Conservation (phyloP, 805 yeast species). For the Diddensiella transvaalensis region DNA sequence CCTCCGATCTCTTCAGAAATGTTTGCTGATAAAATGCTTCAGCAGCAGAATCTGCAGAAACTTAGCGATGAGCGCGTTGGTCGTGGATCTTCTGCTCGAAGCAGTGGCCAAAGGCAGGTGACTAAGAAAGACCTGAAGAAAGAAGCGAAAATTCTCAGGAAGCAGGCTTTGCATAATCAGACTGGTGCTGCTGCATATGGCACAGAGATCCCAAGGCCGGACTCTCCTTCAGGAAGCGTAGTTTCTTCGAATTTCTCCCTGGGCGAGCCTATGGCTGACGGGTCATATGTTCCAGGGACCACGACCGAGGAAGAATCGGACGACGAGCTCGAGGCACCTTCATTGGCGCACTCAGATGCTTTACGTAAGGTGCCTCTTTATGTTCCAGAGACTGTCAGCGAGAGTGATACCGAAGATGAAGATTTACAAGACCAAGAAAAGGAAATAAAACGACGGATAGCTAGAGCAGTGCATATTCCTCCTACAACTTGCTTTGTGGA, state of each 20-base stretch:
- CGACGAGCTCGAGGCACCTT: constrained; percentile 7
- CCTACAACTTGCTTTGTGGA: constrained; percentile 37
- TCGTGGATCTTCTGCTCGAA: constrained; percentile 23
- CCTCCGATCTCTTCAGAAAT: constrained; percentile 67
- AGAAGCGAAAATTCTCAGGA: constrained; percentile 28
- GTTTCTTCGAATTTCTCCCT: constrained; percentile 25
- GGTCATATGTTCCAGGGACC: constrained; percentile 11
- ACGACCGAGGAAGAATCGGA: constrained; percentile 15
- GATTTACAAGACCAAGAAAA: constrained; percentile 28
- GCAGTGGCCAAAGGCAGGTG: constrained; percentile 30
- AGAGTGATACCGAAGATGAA: constrained; percentile 14
- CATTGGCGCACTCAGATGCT: neutral
- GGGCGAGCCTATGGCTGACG: constrained; percentile 25
- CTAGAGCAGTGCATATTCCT: constrained; percentile 28
- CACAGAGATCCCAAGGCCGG: constrained; percentile 2
- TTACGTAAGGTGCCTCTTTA: neutral
- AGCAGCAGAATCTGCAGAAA: constrained; percentile 31
- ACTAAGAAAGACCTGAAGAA: constrained; percentile 37
- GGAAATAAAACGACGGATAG: constrained; percentile 21
- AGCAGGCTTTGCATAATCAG: constrained; percentile 9
- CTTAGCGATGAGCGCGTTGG: constrained; percentile 22
- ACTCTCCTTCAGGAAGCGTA: constrained; percentile 19
- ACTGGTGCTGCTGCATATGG: neutral
- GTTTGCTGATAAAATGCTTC: constrained; percentile 65
- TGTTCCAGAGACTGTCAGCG: neutral